Conservation (phyloP, 1,284 basidiomycete genomes). For the Marasmius tenuissimus region DNA sequence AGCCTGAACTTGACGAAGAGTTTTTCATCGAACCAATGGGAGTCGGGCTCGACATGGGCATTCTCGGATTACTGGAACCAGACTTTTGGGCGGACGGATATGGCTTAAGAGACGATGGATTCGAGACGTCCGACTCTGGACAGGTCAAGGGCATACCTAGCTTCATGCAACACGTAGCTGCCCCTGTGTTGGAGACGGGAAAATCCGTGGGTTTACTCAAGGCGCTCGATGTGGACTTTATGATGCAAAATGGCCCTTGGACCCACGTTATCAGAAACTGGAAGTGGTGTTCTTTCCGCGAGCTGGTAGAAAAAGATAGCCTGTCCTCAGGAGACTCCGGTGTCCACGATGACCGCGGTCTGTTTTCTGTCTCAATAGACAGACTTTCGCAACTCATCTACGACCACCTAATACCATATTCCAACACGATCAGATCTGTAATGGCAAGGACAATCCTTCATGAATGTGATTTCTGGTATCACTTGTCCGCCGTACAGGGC, state of each 20-base stretch:
- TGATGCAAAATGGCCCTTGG: constrained; percentile 14
- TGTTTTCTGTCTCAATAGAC: constrained; percentile 54
- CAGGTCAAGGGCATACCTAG: constrained; percentile 48
- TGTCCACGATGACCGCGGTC: constrained; percentile 14
- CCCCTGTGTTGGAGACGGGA: constrained; percentile 66
- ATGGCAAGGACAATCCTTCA: constrained; percentile 63
- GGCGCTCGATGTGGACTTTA: constrained; percentile 33
- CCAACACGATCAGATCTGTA: constrained; percentile 51
- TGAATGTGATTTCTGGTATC: constrained; percentile 69
- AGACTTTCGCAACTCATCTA: constrained; percentile 61
- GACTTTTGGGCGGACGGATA: constrained; percentile 85
- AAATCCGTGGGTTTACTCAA: constrained; percentile 77
- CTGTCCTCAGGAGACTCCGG: constrained; percentile 8
- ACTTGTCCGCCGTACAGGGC: constrained; percentile 73
- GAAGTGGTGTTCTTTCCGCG: constrained; percentile 32
- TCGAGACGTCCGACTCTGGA: constrained; percentile 22
- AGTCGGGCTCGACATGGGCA: constrained; percentile 39
- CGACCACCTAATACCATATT: constrained; percentile 62
- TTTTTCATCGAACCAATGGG: constrained; percentile 79
- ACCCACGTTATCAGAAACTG: constrained; percentile 21
- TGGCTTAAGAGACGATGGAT: constrained; percentile 44
- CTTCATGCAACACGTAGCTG: constrained; percentile 61
- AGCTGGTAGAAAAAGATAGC: constrained; percentile 27
- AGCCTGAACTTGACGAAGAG: constrained; percentile 62
- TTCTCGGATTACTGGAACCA: constrained; percentile 52